Base-by-base conservation (phyloP, 1,284 basidiomycete species). In the Exobasidium cylindrosporum region DNA sequence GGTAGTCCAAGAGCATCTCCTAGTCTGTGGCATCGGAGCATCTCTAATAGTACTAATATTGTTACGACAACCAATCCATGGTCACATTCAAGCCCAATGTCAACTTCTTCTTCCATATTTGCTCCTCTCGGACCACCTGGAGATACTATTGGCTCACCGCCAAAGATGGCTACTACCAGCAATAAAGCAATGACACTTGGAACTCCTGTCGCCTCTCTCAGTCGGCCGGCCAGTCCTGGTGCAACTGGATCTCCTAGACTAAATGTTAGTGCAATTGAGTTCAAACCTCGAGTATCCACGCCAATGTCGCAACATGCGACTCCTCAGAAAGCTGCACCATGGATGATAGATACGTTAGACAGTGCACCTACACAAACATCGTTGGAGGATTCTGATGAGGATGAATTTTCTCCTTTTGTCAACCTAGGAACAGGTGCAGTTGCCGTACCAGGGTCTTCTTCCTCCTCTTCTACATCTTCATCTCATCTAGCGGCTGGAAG, bases 381-480 rank as follows among this genome's bases (percentile, higher is more conserved):
- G 3, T 69, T 65, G 1, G 82, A 83, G 30, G 83, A 83, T n/a
- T 83, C 82, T 32, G 81, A 84, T 49, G 83, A 84, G 60, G 84
- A 85, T 69, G 84, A 85, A 69, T 85, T 85, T 68, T 85, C 84
- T 45, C 84, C 84, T 0, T 85, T 85, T 61, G 83, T 29, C 1
- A 81, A 26, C 59, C 60, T 24, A 43, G 43, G 13, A 31, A 21
- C 54, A 23, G 47, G 47, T 30, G 53, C 53, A 32, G 53, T 44
- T 14, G 14, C 53, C 17, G 53, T 44, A 40, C 40, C 53, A 14
- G n/a, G 21, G 2, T 55, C 53, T 23, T 55, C 57, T 29, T 59
- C 57, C 23, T 57, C 56, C 40, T 49, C 56, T 23, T 30, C 53
- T 31, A 23, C 56, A 17, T 29, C 53, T 35, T 50, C 47, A 21